These are phyloP conservation scores for Fremontodendron californicum DNA, from an alignment of 345 rosid species.

Conservation along the genomic window DNA sequence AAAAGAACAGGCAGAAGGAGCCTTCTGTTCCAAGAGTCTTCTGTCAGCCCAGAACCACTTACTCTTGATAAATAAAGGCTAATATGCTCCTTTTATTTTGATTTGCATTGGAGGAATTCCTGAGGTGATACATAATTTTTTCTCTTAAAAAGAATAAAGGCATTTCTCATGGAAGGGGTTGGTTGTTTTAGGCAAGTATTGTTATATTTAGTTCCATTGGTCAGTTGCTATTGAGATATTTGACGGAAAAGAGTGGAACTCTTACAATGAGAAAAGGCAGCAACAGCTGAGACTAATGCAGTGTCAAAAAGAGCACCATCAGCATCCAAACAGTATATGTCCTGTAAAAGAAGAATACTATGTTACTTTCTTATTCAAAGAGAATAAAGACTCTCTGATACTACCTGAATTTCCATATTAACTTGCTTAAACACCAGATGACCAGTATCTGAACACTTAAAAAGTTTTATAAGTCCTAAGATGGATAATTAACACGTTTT, in stretches of 20 bases:
- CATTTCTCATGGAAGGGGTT: neutral
- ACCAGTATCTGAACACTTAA: neutral
- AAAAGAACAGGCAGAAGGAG: neutral
- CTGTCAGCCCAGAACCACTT: neutral
- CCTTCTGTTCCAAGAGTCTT: neutral
- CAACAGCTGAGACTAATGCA: conserved; percentile 81
- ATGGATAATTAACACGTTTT: neutral
- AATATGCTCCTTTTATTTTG: neutral
- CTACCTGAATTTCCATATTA: neutral
- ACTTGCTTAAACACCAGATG: neutral
- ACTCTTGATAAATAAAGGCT: neutral
- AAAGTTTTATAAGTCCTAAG: neutral
- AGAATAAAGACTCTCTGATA: neutral
- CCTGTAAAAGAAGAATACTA: conserved; percentile 40
- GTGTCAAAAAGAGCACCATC: conserved; percentile 94
- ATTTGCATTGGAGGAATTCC: neutral
- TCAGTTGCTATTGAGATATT: neutral
- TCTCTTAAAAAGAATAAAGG: neutral
- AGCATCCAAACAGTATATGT: conserved; percentile 87
- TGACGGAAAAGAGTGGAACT: conserved; percentile 5
- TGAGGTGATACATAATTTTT: neutral
- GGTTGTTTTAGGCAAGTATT: neutral
- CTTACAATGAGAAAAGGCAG: conserved; percentile 75
- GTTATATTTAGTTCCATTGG: neutral
- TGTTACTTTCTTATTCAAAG: neutral